Percentiles rank a stretch among this genome's conserved stretches.
Evolutionary conservation across 345 rosid species (phyloP).

Genomic region (Noccaea bulbosa): DNA sequence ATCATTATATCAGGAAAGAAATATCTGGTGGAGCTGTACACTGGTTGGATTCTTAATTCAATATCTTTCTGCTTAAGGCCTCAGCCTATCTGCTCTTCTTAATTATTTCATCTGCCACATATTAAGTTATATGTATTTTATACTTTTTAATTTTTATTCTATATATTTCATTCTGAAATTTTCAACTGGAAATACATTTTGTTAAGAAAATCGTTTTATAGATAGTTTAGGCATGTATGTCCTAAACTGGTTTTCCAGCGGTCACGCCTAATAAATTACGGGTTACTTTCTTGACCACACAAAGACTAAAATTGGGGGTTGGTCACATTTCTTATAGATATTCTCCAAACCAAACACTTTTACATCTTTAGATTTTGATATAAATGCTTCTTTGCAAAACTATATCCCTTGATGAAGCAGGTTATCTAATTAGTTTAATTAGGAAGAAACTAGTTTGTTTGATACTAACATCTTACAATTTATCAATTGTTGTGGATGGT

Average conservation of each 20-base stretch:
- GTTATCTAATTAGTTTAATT: neutral
- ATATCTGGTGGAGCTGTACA: conserved; percentile 33
- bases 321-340: neutral
- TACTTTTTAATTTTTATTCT: neutral
- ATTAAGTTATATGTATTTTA: neutral
- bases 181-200: conserved; percentile 1
- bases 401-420: conserved; percentile 3
- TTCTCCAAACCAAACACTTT: neutral
- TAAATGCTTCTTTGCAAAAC: neutral
- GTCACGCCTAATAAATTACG: neutral
- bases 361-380: conserved; percentile 1
- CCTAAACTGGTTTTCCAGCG: neutral
- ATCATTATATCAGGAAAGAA: conserved; percentile 27
- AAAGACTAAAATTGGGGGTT: neutral
- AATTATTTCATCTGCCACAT: conserved; percentile 17
- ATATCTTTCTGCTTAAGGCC: conserved; percentile 7
- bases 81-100: neutral
- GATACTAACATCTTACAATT: neutral
- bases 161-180: neutral
- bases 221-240: conserved; percentile 5
- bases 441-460: neutral
- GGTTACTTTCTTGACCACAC: neutral
- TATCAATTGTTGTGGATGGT: neutral
- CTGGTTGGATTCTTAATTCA: conserved; percentile 1
- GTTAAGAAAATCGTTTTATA: neutral